Conservation (phyloP, 2,329 filamentous ascomycete species). For the Fonsecaea monophora region DNA sequence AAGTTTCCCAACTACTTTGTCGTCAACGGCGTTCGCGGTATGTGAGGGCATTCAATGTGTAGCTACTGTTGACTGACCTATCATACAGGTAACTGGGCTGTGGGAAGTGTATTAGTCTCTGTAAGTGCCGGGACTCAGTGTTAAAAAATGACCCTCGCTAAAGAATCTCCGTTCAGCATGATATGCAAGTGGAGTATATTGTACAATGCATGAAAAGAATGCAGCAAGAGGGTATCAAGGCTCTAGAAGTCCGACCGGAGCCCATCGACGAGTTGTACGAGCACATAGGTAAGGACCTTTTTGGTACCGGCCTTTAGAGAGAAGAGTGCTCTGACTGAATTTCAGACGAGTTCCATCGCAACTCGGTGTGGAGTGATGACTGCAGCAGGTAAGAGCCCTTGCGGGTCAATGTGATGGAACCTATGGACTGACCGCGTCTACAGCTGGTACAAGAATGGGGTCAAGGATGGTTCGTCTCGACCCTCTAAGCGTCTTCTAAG, state of each 20-base stretch:
- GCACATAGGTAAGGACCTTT: slow-evolving; percentile 15
- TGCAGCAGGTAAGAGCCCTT: slow-evolving; percentile 22
- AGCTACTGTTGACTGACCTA: no score
- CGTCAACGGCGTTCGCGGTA: slow-evolving; percentile 17
- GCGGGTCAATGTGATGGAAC: neutral
- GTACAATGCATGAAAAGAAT: slow-evolving; percentile 26
- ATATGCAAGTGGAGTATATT: slow-evolving; percentile 28
- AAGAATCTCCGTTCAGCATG: slow-evolving; percentile 17
- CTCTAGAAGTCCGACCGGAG: slow-evolving; percentile 22
- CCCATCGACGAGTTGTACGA: slow-evolving; percentile 26
- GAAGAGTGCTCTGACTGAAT: no score
- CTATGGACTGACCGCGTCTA: neutral
- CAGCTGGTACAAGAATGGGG: slow-evolving; percentile 23
- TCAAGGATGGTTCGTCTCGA: slow-evolving; percentile 2
- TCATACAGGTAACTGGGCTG: slow-evolving; percentile 14
- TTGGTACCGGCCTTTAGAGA: no score
- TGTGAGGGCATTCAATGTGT: no score
- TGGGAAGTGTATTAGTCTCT: slow-evolving; percentile 8
- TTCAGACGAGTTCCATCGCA: slow-evolving; percentile 17
- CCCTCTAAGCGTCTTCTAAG: no score
- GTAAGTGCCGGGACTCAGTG: no score
- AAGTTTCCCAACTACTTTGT: slow-evolving; percentile 36
- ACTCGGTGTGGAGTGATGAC: slow-evolving; percentile 21
- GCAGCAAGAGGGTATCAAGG: slow-evolving; percentile 26
- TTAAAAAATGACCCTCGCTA: no score